These are phyloP conservation scores for Sorghum bicolor DNA, from an alignment of 176 grass and related monocot genomes.

Conservation along the genomic window Sorghum_bicolor_NCBIv3 NC_012871.2:9541501-9542000, in stretches of 20 bases:
- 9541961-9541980: not conserved
- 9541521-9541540: not conserved
- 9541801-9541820: not conserved
- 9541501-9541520: not conserved
- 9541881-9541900: not conserved
- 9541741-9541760: not conserved
- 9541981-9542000: too few relatives aligned
- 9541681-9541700: not conserved
- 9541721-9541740: not conserved
- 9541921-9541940: not conserved
- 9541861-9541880: not conserved
- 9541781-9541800: not conserved
- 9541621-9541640: not conserved
- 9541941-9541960: not conserved
- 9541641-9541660: not conserved
- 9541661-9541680: not conserved
- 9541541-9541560: not conserved
- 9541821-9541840: not conserved
- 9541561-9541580: not conserved
- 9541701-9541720: not conserved
- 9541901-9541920: too few relatives aligned
- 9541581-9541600: not conserved
- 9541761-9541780: not conserved
- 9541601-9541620: not conserved
- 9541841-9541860: not conserved